These are phyloP conservation scores for Pleurostoma richardsiae DNA, from an alignment of 2,329 filamentous ascomycete species.

Conservation along the genomic window DNA sequence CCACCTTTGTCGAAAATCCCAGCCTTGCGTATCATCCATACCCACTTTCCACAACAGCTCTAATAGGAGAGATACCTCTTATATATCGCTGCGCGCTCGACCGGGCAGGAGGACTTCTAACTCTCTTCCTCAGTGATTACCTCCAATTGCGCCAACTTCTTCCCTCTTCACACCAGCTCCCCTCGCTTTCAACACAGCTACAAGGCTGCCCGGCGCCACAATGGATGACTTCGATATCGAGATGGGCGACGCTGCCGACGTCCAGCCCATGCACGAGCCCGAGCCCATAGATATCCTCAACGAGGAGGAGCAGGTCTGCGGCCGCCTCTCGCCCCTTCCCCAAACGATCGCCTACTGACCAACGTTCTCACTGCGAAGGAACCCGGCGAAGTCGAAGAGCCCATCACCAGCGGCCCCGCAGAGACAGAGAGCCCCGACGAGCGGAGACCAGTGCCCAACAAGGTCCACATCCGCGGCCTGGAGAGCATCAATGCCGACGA, in stretches of 20 bases:
- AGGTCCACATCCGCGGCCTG: constrained; percentile 80
- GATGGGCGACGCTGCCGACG: constrained; percentile 58
- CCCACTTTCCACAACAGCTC: too few species aligned
- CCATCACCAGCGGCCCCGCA: constrained; percentile 10
- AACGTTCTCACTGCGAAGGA: constrained; percentile 17
- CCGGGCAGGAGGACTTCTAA: too few species aligned
- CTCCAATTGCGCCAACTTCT: neutral
- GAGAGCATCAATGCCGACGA: constrained; percentile 77
- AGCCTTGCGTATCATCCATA: too few species aligned
- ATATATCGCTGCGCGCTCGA: too few species aligned
- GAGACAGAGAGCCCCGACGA: constrained; percentile 14
- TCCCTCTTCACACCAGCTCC: neutral
- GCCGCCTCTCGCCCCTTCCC: constrained; percentile 21
- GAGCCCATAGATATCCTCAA: constrained; percentile 43
- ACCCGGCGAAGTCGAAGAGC: constrained; percentile 35
- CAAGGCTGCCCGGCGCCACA: constrained; percentile 13
- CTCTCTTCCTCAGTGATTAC: too few species aligned
- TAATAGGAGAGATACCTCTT: too few species aligned
- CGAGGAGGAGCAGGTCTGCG: constrained; percentile 58
- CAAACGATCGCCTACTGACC: constrained; percentile 20
- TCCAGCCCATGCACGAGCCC: constrained; percentile 22
- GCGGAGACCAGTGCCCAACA: constrained; percentile 41
- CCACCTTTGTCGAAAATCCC: too few species aligned
- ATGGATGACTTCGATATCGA: constrained; percentile 66
- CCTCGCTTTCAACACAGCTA: neutral